These are phyloP conservation scores for Paxillus involutus DNA, from an alignment of 768 basidiomycete genomes.

Conservation along the genomic window DNA sequence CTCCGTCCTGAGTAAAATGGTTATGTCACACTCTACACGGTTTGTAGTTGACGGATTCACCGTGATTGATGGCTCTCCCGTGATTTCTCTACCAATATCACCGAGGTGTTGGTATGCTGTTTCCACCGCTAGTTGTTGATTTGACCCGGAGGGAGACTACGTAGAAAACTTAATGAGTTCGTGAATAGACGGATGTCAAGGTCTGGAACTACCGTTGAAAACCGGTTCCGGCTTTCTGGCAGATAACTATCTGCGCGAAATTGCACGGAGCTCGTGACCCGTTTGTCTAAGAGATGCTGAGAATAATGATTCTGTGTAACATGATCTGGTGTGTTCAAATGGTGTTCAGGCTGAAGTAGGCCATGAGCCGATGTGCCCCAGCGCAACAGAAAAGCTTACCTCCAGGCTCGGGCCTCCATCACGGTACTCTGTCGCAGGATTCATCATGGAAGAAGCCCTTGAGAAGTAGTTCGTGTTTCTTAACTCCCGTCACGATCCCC, in stretches of 20 bases:
- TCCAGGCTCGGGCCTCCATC: background rate
- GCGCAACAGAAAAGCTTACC: background rate
- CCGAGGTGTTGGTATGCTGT: too few relatives aligned
- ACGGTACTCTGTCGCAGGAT: background rate
- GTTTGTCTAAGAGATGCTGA: too few relatives aligned
- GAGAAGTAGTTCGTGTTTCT: background rate
- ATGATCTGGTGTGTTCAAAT: background rate
- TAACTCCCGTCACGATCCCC: background rate
- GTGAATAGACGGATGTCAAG: background rate
- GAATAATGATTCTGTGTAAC: background rate
- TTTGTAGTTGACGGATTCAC: too few relatives aligned
- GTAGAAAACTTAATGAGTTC: background rate
- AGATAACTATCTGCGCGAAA: too few relatives aligned
- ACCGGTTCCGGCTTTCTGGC: too few relatives aligned
- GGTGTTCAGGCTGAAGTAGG: too few relatives aligned
- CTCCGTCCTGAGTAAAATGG: background rate
- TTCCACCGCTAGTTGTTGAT: too few relatives aligned
- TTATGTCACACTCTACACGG: background rate
- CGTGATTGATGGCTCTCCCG: background rate
- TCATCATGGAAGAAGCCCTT: background rate
- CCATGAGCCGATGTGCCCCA: background rate
- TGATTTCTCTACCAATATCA: background rate
- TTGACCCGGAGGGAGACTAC: too few relatives aligned
- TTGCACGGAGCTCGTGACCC: too few relatives aligned
- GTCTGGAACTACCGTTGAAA: background rate